Percentiles rank a stretch among this genome's conserved stretches.
Conservation (phyloP, 257 asterid genomes). For the Salvia rosmarinus region DNA sequence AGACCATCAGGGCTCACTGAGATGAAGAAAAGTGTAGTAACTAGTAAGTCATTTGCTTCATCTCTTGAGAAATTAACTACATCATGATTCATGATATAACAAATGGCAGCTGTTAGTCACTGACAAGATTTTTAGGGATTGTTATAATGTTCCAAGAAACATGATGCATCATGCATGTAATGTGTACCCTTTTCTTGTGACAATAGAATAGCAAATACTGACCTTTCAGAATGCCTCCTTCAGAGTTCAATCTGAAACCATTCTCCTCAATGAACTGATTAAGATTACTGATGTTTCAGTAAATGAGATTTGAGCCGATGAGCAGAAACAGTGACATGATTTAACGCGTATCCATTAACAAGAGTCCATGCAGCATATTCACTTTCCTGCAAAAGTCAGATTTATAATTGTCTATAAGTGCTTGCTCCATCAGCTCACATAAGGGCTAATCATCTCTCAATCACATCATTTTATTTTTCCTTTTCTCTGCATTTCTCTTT, state of each 20-base stretch:
- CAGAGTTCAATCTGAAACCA: slow-evolving; percentile 85
- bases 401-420: background rate
- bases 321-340: slow-evolving; percentile 83
- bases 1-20: slow-evolving; percentile 98
- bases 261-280: slow-evolving; percentile 79
- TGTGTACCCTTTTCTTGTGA: too few relatives aligned
- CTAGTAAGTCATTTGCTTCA: slow-evolving; percentile 20
- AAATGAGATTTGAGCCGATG: slow-evolving; percentile 79
- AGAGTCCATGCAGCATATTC: slow-evolving; percentile 99
- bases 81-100: slow-evolving; percentile 4
- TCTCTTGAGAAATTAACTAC: slow-evolving; percentile 13
- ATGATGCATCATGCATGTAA: too few relatives aligned
- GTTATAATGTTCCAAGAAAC: too few relatives aligned
- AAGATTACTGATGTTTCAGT: slow-evolving; percentile 53
- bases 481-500: background rate
- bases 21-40: background rate
- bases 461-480: background rate
- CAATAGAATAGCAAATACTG: slow-evolving; percentile 31
- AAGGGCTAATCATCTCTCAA: background rate
- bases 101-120: background rate
- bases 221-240: slow-evolving; percentile 94
- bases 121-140: too few relatives aligned
- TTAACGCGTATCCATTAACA: slow-evolving; percentile 83
- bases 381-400: slow-evolving; percentile 68
- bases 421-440: background rate